phyloP scores from a whole-genome alignment of 2,329 filamentous ascomycete species.

The Penicillium sp. region DNA sequence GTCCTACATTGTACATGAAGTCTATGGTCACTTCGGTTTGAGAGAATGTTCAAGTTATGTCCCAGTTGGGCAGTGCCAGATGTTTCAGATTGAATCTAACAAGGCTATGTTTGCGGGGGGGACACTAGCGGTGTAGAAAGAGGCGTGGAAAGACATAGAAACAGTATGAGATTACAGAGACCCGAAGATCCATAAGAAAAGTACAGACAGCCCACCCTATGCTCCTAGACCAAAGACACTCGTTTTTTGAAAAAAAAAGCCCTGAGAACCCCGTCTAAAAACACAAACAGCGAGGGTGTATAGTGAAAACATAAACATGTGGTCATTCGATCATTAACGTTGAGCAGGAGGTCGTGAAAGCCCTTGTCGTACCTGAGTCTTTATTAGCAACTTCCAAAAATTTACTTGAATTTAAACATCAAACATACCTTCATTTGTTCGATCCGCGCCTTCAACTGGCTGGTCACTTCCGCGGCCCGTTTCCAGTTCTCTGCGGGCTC shows the following conservation, averaged over 20 bases:
- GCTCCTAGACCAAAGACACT: constrained; percentile 18
- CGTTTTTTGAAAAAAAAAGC: constrained; percentile 8
- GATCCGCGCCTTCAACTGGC: constrained; percentile 93
- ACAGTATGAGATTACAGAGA: neutral
- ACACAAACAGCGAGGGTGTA: constrained; percentile 15
- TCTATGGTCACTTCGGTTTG: no score
- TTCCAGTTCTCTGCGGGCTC: constrained; percentile 90
- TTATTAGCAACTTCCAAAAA: neutral
- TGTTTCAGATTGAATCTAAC: neutral
- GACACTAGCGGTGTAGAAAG: neutral
- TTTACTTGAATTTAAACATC: no score
- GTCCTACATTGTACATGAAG: no score
- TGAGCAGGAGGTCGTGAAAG: constrained; percentile 40
- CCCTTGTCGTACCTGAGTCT: constrained; percentile 46
- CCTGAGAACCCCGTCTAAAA: constrained; percentile 15
- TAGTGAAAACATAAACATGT: constrained; percentile 21
- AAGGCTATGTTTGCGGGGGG: no score
- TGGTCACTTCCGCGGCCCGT: constrained; percentile 94
- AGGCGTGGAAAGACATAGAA: neutral
- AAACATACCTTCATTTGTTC: constrained; percentile 87
- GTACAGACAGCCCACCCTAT: constrained; percentile 11
- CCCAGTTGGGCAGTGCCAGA: neutral
- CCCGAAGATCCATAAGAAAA: constrained; percentile 1
- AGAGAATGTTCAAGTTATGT: neutral
- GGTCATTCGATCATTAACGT: constrained; percentile 38